Percentiles rank a stretch among this genome's conserved stretches.
phyloP scores from a whole-genome alignment of 305 asterid genomes.

The Euphrasia arctica region DNA sequence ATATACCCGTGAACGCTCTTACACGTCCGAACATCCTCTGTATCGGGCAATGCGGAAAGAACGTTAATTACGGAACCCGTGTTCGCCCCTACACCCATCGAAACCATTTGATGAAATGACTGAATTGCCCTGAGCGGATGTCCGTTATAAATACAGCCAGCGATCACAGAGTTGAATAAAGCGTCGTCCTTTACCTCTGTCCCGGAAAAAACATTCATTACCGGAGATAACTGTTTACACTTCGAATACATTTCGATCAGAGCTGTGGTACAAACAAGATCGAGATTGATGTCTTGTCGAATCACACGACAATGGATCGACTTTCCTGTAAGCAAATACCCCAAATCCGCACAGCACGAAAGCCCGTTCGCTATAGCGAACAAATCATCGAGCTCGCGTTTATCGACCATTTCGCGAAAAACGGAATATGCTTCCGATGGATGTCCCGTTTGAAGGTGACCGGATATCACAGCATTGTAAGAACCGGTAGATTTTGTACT shows the following conservation, averaged over 20 bases:
- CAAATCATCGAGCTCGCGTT: slow-evolving; percentile 38
- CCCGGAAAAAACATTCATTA: slow-evolving; percentile 32
- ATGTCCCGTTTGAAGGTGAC: slow-evolving; percentile 40
- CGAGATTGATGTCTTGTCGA: slow-evolving; percentile 36
- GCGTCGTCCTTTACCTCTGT: slow-evolving; percentile 40
- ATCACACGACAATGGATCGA: slow-evolving; percentile 42
- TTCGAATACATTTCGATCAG: slow-evolving; percentile 51
- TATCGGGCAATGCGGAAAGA: slow-evolving; percentile 39
- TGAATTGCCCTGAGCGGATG: slow-evolving; percentile 33
- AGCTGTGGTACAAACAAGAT: slow-evolving; percentile 47
- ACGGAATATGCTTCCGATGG: slow-evolving; percentile 35
- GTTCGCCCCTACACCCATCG: slow-evolving; percentile 29
- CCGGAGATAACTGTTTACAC: slow-evolving; percentile 38
- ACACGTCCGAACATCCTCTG: slow-evolving; percentile 27
- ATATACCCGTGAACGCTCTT: slow-evolving; percentile 46
- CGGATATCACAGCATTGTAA: slow-evolving; percentile 49
- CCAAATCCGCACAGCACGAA: slow-evolving; percentile 42
- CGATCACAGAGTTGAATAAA: slow-evolving; percentile 47
- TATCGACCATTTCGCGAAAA: slow-evolving; percentile 38
- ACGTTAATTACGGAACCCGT: slow-evolving; percentile 41
- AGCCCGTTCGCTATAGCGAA: slow-evolving; percentile 50
- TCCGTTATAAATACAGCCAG: slow-evolving; percentile 46
- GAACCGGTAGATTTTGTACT: slow-evolving; percentile 36
- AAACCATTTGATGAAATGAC: slow-evolving; percentile 37
- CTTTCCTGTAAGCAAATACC: slow-evolving; percentile 43